Base-by-base conservation (phyloP, 345 rosid genomes). In the Brassica carinata region DNA sequence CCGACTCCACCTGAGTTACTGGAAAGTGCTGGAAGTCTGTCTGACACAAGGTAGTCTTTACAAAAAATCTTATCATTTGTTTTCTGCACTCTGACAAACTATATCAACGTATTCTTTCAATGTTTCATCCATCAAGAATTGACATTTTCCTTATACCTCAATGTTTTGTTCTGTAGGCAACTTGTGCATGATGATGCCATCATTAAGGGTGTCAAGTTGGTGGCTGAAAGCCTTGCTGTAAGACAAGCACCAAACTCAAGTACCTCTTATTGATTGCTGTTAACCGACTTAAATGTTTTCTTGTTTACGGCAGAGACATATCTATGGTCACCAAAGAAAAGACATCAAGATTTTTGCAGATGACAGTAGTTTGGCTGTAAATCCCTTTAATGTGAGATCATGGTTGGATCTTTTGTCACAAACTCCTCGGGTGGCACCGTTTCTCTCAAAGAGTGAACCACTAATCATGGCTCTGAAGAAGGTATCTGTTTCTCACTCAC, bases 161-260 rank as follows among this genome's bases (percentile, higher is more conserved):
- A 19, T 66, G 2, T 10, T 26, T 11, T n/a, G 9, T 59, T 67
- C 51, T 87, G 81, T 88, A 96, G 99, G 84, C 82, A 85, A 76
- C 86, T 86, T 76, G 89, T 92, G 69, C 83, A 81, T 79, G 97
- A 93, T 83, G 79, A 83, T 69, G 87, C 94, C 70, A 80, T 96
- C 67, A 77, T 84, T 79, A 92, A 84, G 84, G 89, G 92, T 65
- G 89, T 90, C 83, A 93, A 92, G 81, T 85, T 93, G 77, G 94
- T 96, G 71, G 95, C 97, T 65, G 98, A 96, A 86, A 90, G 95
- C 84, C 88, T 96, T 85, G 99, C 89, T 79, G 99, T 96, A 91
- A 88, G 86, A 69, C 79, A 75, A 75, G 43, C 83, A 72, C 59
- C 59, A 10, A 76, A 19, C 48, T 70, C 11, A 31, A 34, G n/a